Base-by-base conservation (phyloP, 2,329 filamentous ascomycete species). In the Dactylonectria macrodidyma region DNA sequence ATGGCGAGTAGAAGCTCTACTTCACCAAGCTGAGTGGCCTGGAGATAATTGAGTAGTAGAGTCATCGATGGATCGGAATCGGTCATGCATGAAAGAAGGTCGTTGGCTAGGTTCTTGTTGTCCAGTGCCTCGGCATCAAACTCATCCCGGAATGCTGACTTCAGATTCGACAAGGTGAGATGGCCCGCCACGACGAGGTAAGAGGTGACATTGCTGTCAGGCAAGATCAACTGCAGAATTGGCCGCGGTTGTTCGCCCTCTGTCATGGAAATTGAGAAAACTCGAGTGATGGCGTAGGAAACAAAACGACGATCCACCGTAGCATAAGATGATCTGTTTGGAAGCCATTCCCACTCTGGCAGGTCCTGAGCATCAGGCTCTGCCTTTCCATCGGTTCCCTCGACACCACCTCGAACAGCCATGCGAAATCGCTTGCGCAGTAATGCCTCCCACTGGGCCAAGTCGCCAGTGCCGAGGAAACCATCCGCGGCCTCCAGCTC, bases 31-130 rank as follows among this genome's bases (percentile, higher is more conserved):
- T 89, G 88, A 8, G 91, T 92, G 6, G 87, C 86, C 46, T 89
- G 88, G 7, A 95, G 83, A 66, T 93, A 89, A 62, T 87, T 87
- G 50, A 91, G 85, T 46, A 95, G 84, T 2, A 94, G 82, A 58
- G 90, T 88, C 78, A 94, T 87, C 38, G 90, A 89, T 3, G 90
- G 88, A 73, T 95, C 92, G n/a, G 91, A 84, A 56, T 90, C 85
- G 1, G 88, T 86, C 44, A 95, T 81, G 51, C 90, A 84, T 51
- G 85, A 81, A 24, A 93, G 86, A 4, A 95, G 83, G 65, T 92
- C 89, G 38, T 88, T 88, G 11, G 90, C 85, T 14, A 88, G 80
- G 30, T 86, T 82, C n/a, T 83, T 79, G 56, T 75, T 78, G 48
- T 87, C 85, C 0, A 80, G 76, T 12, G 82, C 78, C 48, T 87